Evolutionary conservation across 1,284 basidiomycete genomes (phyloP), one percentile per base, ranked within the genome.

Genomic region (Moesziomyces sp.): DNA sequence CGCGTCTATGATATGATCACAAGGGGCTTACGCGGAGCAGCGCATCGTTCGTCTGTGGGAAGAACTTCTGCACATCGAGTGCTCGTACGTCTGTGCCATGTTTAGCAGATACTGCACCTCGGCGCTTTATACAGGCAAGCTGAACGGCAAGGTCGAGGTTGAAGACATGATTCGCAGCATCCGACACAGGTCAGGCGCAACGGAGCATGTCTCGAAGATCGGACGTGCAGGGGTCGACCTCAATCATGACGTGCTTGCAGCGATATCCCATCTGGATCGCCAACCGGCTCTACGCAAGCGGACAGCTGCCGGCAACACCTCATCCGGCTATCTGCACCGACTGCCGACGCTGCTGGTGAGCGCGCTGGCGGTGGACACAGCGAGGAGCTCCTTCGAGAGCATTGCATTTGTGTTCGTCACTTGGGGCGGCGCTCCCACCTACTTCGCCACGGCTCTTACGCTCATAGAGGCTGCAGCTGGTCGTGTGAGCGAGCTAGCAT

Each of bases 41-140:
- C 61, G 61, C 6, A 28, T 57, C 5, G 61, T 63, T 9, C 61
- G 61, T 14, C 21, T 57, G 9, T 63, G 61, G 61, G 61, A 57
- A 40, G 54, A 63, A 23, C 30, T 63, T 4, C 19, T 57, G 11
- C 54, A 63, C 30, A 44, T 48, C 30, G 61, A 63, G 40, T 63
- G 61, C 35, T 44, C 54, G 16, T 63, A 57, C n/a, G 19, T 40
- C 35, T 48, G 35, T n/a, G 23, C 38, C 21, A 30, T 57, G 1
- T 44, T 48, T 24, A 38, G 54, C 26, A 63, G 21, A 23, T 49
- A 63, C 16, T 19, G 30, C 23, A 63, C 50, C 3, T 57, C 54
- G 11, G 50, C 45, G 19, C 38, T 63, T 0, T 57, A 45, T 33
- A n/a, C 50, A 8, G 54, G 40, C 42, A 57, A 45, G n/a, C 6